A percentile compares a stretch with the other conserved stretches of the same genome.
Evolutionary conservation across 139 green algal species (phyloP).

Genomic region (Coelastrella sp.): DNA sequence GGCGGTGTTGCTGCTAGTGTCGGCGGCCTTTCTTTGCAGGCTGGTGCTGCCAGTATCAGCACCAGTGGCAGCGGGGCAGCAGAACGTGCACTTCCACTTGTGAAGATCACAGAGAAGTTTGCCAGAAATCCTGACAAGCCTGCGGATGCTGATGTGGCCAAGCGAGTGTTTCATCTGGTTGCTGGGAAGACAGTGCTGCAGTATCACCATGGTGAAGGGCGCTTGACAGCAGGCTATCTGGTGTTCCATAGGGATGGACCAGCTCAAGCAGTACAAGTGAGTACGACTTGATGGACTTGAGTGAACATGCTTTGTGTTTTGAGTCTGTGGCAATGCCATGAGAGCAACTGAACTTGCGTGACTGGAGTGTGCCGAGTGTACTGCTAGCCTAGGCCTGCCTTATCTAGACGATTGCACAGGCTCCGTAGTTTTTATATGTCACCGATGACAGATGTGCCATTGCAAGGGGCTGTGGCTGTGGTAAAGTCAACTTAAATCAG

Average conservation of each 20-base stretch:
- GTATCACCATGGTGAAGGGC: constrained; percentile 45
- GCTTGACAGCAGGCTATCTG: constrained; percentile 34
- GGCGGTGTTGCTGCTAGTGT: neutral
- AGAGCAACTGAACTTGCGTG: too few relatives aligned
- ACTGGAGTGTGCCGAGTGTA: too few relatives aligned
- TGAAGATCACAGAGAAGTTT: constrained; percentile 91
- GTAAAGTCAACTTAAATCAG: too few relatives aligned
- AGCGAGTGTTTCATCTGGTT: constrained; percentile 78
- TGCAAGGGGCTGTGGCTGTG: too few relatives aligned
- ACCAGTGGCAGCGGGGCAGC: too few relatives aligned
- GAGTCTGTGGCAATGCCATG: neutral
- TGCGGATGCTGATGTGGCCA: constrained; percentile 76
- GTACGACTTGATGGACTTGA: neutral
- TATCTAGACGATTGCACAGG: too few relatives aligned
- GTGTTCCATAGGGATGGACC: constrained; percentile 80
- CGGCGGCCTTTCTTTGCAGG: too few relatives aligned
- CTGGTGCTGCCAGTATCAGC: neutral
- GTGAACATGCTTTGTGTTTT: too few relatives aligned
- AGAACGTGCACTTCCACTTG: constrained; percentile 61
- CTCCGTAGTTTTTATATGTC: too few relatives aligned
- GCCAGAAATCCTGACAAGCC: constrained; percentile 52
- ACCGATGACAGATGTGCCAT: too few relatives aligned
- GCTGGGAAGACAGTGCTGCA: constrained; percentile 51
- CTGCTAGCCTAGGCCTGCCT: too few relatives aligned
- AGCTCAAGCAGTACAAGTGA: constrained; percentile 74